Percentiles rank a stretch among this genome's conserved stretches.
These are phyloP conservation scores for Macrophomina phaseolina DNA, from an alignment of 2,329 filamentous ascomycete genomes.

Conservation along the genomic window DNA sequence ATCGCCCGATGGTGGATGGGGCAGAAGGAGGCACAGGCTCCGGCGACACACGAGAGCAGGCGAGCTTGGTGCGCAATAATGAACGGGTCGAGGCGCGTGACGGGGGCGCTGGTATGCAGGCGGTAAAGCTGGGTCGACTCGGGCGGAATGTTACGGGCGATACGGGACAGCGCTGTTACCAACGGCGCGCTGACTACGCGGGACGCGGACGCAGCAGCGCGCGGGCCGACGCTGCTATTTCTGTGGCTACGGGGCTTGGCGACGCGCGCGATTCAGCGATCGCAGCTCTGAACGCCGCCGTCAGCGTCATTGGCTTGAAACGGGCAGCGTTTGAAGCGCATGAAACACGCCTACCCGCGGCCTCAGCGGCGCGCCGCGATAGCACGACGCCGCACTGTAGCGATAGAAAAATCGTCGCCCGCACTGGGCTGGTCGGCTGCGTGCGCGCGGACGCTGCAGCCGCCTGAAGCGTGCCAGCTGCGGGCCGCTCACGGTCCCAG, in stretches of 20 bases:
- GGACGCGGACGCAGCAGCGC: conserved; percentile 7
- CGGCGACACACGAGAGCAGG: conserved; percentile 25
- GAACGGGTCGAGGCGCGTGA: conserved; percentile 10
- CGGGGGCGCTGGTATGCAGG: neutral
- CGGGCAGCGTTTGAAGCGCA: conserved; percentile 24
- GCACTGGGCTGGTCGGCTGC: conserved; percentile 1
- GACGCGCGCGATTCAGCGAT: conserved; percentile 19
- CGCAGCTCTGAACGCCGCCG: conserved; percentile 1
- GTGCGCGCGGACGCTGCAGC: conserved; percentile 1
- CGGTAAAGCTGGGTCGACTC: neutral
- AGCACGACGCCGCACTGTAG: conserved; percentile 13
- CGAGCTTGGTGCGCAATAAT: conserved; percentile 24
- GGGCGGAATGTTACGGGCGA: neutral
- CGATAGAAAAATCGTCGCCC: neutral
- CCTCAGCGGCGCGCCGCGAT: conserved; percentile 14
- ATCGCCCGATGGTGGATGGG: conserved; percentile 28
- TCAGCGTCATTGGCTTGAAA: conserved; percentile 23
- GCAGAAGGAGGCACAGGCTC: conserved; percentile 26
- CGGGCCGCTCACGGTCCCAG: conserved; percentile 14
- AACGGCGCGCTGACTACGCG: neutral
- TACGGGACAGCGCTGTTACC: conserved; percentile 2
- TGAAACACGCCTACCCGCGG: conserved; percentile 21
- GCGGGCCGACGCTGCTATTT: conserved; percentile 20
- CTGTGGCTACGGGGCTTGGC: conserved; percentile 19
- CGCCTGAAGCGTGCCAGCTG: conserved; percentile 14